phyloP scores from a whole-genome alignment of 345 rosid genomes.

The Melaleuca alternifolia region DNA sequence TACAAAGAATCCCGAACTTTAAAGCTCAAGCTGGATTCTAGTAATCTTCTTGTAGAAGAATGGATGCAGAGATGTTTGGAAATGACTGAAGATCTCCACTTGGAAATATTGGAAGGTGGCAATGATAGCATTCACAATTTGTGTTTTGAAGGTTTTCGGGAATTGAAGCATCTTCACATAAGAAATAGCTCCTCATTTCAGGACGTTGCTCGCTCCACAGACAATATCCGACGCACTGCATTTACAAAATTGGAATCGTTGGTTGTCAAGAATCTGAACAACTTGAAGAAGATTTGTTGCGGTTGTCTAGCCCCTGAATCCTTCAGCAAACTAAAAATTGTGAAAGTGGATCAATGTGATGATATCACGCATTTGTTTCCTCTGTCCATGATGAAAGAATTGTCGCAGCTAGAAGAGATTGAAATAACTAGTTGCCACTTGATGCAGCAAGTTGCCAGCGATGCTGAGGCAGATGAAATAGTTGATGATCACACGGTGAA shows the following conservation, averaged over 20 bases:
- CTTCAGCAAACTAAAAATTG: not conserved
- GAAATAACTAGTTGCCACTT: rapidly evolving
- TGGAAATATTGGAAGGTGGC: not conserved
- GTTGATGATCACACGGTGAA: rapidly evolving
- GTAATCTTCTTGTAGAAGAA: not conserved
- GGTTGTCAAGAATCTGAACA: not conserved
- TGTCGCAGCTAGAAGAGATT: not conserved
- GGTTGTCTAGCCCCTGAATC: not conserved
- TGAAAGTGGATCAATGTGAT: not conserved
- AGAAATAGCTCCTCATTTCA: not conserved
- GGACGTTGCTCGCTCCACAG: not conserved
- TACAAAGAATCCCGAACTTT: not conserved
- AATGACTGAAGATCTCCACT: not conserved
- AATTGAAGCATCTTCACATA: slow-evolving; percentile 6
- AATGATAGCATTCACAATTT: not conserved
- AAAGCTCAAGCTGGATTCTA: not conserved
- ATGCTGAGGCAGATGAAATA: rapidly evolving
- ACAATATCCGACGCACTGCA: not conserved
- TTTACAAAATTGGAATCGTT: slow-evolving; percentile 12
- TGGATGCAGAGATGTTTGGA: not conserved
- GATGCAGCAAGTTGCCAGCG: rapidly evolving
- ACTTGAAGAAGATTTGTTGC: slow-evolving; percentile 8
- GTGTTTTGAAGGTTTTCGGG: not conserved
- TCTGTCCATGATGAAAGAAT: not conserved
- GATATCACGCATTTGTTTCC: not conserved